Percentiles rank a stretch among this genome's conserved stretches.
phyloP scores from a whole-genome alignment of 2,329 filamentous ascomycete species.

The Xylariaceae sp. region DNA sequence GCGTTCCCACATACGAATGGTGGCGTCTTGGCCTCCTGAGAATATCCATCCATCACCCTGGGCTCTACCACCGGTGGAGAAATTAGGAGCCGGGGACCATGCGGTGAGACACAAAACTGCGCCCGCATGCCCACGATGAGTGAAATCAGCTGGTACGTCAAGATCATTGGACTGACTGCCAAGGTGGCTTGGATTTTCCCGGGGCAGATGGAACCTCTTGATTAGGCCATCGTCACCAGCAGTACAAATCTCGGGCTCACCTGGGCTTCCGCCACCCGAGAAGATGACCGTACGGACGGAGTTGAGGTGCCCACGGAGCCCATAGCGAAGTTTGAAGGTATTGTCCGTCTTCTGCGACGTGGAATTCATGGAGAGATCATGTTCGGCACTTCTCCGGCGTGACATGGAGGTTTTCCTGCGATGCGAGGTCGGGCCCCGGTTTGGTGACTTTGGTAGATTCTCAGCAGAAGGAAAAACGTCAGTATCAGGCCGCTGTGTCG shows the following conservation, averaged over 20 bases:
- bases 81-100: conserved; percentile 82
- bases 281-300: conserved; percentile 94
- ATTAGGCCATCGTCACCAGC: conserved; percentile 93
- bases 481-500: conserved; percentile 70
- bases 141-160: conserved; percentile 91
- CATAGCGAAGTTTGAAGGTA: conserved; percentile 90
- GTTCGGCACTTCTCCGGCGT: conserved; percentile 66
- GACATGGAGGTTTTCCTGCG: conserved; percentile 78
- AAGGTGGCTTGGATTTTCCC: conserved; percentile 58
- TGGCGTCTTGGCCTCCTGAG: conserved; percentile 91
- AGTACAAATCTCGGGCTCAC: conserved; percentile 95
- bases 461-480: conserved; percentile 84
- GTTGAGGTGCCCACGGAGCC: conserved; percentile 85
- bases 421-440: conserved; percentile 63
- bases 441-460: conserved; percentile 75
- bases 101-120: conserved; percentile 82
- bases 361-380: conserved; percentile 51
- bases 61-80: conserved; percentile 81
- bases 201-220: conserved; percentile 94
- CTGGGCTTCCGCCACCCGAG: conserved; percentile 90
- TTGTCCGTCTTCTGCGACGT: conserved; percentile 62
- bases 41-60: conserved; percentile 98
- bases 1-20: conserved; percentile 91
- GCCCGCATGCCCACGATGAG: conserved; percentile 89
- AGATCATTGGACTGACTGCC: conserved; percentile 66